Evolutionary conservation across 805 yeast species (phyloP), one percentile per base, ranked within the genome.

Genomic region (Tetrapisispora nanseiensis): DNA sequence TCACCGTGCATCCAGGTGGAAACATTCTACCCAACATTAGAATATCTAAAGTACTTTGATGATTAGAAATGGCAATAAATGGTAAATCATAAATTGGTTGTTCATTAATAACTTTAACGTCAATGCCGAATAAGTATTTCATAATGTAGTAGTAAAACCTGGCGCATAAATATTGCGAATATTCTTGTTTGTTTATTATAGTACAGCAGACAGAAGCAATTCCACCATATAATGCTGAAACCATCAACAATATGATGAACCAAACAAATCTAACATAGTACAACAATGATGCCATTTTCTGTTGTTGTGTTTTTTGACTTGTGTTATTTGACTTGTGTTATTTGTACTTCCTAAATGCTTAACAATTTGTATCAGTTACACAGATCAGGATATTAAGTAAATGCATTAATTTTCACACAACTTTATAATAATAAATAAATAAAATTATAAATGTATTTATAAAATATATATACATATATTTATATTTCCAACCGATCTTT

Each of bases 81-180:
- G 97, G 97, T 32, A 73, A 55, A 7, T 69, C 60, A 4, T 69
- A 63, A 42, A 86, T 58, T 43, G 72, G 65, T 42, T 82, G 76
- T 37, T 80, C 85, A 53, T 83, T 79, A 45, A 76, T 76, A 44
- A 92, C 67, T 42, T 72, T 74, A 46, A 90, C 77, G 49, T 71
- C 78, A 50, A 89, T 69, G 1, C 95, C 89, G 64, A 89, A 63
- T 3, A 80, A 37, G 3, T 66, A 61, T 27, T 85, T 75, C 62
- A 83, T 74, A 3, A 75, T 56, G 48, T 66, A 59, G 61, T 84
- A 82, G 59, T 84, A 89, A 35, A 81, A 82, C 48, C 95, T 71
- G 2, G 96, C 97, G 10, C 90, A 86, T 18, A 87, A 69, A 77
- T 87, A 87, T 65, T 92, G 98, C 1, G 95, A 78, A 38, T 87